Base-by-base conservation (phyloP, 1,139 yeast genomes). In the Yamadazyma oceani region DNA sequence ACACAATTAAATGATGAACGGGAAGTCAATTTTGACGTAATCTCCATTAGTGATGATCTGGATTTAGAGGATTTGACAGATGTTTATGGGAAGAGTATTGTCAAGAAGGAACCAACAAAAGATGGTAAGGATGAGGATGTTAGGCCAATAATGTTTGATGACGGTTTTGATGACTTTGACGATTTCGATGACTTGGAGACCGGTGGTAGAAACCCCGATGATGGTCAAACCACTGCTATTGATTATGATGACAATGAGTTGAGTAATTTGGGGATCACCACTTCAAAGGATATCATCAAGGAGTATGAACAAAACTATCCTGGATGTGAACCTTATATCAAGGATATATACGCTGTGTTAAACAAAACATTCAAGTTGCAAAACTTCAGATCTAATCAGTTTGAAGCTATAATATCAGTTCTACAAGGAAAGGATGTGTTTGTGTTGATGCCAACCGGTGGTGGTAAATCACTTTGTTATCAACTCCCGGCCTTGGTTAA, bases 401-500 rank as follows among this genome's bases (percentile, higher is more conserved):
- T 82, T 29, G 94, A 87, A 42, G 97, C 97, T 0, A 75, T 94
- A 10, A 80, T 84, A 49, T 82, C 96, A 0, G 83, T 96, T 0
- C 64, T 94, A 25, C 61, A 73, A 11, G 96, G 96, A 1, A 74
- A 75, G 35, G 98, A 94, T 58, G 96, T 87, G 0, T 88, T 94
- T 64, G 97, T 94, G 2, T 69, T 94, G 48, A 92, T 94, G 97
- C 99, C 99, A 0, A 94, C 99, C 0, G 99, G 99, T 31, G 98
- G 98, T 36, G 99, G 99, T 36, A 94, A 94, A 58, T 90, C 97
- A 0, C 66, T 94, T 30, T 94, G 99, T 57, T 94, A 90, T 59
- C 99, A 94, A 60, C 66, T 94, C 14, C 98, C 99, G 0, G 97
- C 98, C 0, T 66, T 92, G 35, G 80, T 92, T 1, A 70, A 73